Evolutionary conservation across 768 basidiomycete species (phyloP).

Genomic region (Mycena rosella): DNA sequence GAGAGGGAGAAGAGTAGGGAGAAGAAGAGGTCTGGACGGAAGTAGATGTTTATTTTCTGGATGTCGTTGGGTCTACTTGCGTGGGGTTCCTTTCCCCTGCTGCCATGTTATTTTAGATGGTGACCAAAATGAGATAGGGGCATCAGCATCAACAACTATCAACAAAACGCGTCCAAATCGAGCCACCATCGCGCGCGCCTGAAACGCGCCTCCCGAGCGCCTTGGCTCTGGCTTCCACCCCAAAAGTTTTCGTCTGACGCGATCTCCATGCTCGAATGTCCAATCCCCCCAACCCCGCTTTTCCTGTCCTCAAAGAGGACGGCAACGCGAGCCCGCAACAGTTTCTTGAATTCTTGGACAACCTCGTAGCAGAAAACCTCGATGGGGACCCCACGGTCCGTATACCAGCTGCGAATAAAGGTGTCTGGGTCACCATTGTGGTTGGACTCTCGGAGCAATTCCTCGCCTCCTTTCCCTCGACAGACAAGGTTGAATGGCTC

Average conservation of each 20-base stretch:
- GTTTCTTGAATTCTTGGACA: slow-evolving; percentile 58
- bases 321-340: slow-evolving; percentile 51
- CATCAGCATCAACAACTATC: no score
- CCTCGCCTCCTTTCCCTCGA: slow-evolving; percentile 66
- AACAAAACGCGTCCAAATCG: no score
- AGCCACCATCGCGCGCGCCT: no score
- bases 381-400: slow-evolving; percentile 46
- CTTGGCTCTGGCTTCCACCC: no score
- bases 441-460: slow-evolving; percentile 66
- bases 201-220: no score
- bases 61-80: no score
- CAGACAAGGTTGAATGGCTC: slow-evolving; percentile 63
- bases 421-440: slow-evolving; percentile 64
- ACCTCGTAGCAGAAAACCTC: slow-evolving; percentile 53
- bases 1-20: slow-evolving; percentile 85
- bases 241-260: background rate
- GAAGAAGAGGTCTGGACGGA: slow-evolving; percentile 82
- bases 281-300: slow-evolving; percentile 43
- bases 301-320: slow-evolving; percentile 46
- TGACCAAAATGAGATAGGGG: no score
- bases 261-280: background rate
- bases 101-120: no score
- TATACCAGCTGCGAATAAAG: slow-evolving; percentile 48
- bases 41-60: no score
- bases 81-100: no score